phyloP scores from a whole-genome alignment of 352 stramenopile species.

The Phytophthora capsici region DNA sequence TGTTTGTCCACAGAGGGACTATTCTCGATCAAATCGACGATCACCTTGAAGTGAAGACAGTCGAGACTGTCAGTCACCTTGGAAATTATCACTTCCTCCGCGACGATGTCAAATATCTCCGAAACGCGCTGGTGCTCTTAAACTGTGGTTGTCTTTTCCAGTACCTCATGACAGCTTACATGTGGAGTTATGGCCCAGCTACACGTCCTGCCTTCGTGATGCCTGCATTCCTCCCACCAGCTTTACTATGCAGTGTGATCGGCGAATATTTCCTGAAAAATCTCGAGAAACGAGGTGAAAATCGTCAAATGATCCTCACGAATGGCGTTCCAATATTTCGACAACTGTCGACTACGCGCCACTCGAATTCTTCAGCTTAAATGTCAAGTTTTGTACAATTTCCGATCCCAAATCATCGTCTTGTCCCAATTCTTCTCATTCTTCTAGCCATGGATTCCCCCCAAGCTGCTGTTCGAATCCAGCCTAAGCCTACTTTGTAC shows the following conservation, averaged over 20 bases:
- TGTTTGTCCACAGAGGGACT: slow-evolving; percentile 1
- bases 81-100: slow-evolving; percentile 2
- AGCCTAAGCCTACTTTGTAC: slow-evolving; percentile 48
- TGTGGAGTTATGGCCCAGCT: slow-evolving; percentile 10
- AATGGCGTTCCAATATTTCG: slow-evolving; percentile 14
- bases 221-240: slow-evolving; percentile 1
- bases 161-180: slow-evolving; percentile 11
- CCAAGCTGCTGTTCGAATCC: neutral
- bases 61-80: neutral
- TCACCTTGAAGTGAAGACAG: neutral
- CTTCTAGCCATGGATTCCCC: neutral
- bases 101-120: slow-evolving; percentile 8
- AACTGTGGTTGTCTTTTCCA: slow-evolving; percentile 10
- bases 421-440: slow-evolving; percentile 13
- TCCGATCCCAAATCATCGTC: neutral
- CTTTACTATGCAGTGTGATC: slow-evolving; percentile 4
- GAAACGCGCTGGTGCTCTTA: neutral
- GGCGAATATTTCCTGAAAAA: slow-evolving; percentile 3
- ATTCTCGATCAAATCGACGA: neutral
- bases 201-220: slow-evolving; percentile 9
- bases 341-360: neutral
- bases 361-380: neutral
- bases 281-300: slow-evolving; percentile 4
- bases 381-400: neutral
- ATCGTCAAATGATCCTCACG: neutral